Evolutionary conservation across 306 rosid genomes (phyloP).

Genomic region (Inga laurina): DNA sequence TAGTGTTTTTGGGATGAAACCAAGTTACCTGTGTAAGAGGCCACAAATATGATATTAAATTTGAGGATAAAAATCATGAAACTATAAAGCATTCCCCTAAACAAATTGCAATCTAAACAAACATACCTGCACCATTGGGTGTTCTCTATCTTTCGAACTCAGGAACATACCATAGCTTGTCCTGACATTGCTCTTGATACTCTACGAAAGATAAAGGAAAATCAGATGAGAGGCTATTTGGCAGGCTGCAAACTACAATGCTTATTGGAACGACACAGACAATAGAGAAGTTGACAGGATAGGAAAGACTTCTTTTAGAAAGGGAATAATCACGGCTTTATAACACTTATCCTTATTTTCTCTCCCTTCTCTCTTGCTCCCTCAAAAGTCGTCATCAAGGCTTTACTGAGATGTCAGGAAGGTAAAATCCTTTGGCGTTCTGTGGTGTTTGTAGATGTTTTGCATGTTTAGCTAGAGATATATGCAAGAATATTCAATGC

Average conservation of each 20-base stretch:
- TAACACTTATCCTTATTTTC: background rate
- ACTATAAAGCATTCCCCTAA: too few species aligned
- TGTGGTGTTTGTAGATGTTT: background rate
- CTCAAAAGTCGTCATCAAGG: background rate
- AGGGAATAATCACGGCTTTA: background rate
- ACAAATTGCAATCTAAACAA: too few species aligned
- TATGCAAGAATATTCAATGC: background rate
- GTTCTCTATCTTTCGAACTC: conserved; percentile 56
- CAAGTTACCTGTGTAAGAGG: too few species aligned
- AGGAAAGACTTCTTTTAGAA: background rate
- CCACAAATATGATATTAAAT: background rate
- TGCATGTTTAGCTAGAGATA: background rate
- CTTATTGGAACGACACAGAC: background rate
- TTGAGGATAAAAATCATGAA: background rate
- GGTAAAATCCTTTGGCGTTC: background rate
- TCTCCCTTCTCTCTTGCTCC: background rate
- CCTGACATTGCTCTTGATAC: conserved; percentile 79
- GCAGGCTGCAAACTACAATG: background rate
- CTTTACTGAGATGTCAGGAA: background rate
- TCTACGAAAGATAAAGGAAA: conserved; percentile 53
- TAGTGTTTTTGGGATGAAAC: background rate
- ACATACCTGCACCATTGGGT: conserved; percentile 74
- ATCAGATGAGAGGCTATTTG: background rate
- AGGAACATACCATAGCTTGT: conserved; percentile 97
- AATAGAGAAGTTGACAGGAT: background rate